Percentiles rank a stretch among this genome's conserved stretches.
phyloP scores from a whole-genome alignment of 495 filamentous ascomycete genomes.

The Penicillium steckii region DNA sequence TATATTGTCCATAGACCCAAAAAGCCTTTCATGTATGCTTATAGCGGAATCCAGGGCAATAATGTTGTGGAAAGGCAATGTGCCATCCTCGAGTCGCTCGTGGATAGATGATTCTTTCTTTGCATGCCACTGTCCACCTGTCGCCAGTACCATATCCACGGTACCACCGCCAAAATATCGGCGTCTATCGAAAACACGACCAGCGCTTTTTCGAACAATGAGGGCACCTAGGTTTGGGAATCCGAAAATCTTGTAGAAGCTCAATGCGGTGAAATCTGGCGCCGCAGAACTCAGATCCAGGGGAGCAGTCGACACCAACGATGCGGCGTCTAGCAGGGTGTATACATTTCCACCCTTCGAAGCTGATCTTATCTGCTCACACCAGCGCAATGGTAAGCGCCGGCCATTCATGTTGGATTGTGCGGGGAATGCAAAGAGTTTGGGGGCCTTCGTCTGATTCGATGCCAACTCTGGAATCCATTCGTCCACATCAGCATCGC shows the following conservation, averaged over 20 bases:
- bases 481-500: conserved; percentile 62
- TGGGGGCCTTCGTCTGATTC: conserved; percentile 22
- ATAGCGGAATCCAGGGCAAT: conserved; percentile 75
- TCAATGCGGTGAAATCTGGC: conserved; percentile 85
- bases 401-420: conserved; percentile 95
- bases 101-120: conserved; percentile 71
- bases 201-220: conserved; percentile 74
- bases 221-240: conserved; percentile 90
- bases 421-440: conserved; percentile 79
- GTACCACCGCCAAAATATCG: conserved; percentile 95
- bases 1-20: conserved; percentile 65
- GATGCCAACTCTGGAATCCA: conserved; percentile 54
- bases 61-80: conserved; percentile 84
- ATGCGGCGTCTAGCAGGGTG: conserved; percentile 88
- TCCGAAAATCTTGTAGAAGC: conserved; percentile 97
- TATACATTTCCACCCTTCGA: conserved; percentile 41
- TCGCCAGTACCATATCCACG: conserved; percentile 69
- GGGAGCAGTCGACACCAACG: conserved; percentile 72
- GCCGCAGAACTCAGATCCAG: conserved; percentile 68
- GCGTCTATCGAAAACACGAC: conserved; percentile 57
- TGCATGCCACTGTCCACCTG: conserved; percentile 60
- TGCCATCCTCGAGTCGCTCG: conserved; percentile 85
- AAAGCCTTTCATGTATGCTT: conserved; percentile 65
- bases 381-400: conserved; percentile 72
- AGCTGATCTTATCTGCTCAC: conserved; percentile 46